phyloP scores from a whole-genome alignment of 352 stramenopile genomes.

The Pilasporangium apinafurcum region DNA sequence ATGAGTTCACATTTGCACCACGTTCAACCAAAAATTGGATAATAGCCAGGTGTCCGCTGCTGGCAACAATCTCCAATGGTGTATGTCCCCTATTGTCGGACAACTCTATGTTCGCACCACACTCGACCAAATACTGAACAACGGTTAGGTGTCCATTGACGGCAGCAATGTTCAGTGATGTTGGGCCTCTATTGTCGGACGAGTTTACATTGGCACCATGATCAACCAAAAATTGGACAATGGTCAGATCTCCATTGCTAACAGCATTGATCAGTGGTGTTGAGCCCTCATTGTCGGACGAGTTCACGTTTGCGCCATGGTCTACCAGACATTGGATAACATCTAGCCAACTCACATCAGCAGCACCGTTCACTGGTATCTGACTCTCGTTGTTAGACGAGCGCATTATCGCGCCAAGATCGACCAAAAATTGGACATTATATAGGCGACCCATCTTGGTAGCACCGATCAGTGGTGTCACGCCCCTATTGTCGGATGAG shows the following conservation, averaged over 20 bases:
- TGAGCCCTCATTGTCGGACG: constrained; percentile 3
- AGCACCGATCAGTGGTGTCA: constrained; percentile 1
- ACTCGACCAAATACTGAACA: background rate
- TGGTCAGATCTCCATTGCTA: background rate
- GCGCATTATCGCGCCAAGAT: background rate
- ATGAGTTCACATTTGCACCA: constrained; percentile 3
- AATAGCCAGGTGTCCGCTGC: background rate
- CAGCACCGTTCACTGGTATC: background rate
- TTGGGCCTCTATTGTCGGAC: constrained; percentile 5
- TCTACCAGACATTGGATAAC: background rate
- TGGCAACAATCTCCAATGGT: background rate
- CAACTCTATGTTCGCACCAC: constrained; percentile 3
- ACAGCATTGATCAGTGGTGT: constrained; percentile 2
- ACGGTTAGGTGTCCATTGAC: background rate
- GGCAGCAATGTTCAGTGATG: constrained; percentile 1
- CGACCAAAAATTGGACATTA: background rate
- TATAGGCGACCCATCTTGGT: background rate
- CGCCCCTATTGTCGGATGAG: background rate
- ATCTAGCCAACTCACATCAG: background rate
- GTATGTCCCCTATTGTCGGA: constrained; percentile 4
- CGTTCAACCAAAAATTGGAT: background rate
- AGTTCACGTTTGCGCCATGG: background rate
- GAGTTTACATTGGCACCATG: constrained; percentile 2
- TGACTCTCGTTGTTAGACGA: background rate
- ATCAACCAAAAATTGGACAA: background rate